Percentiles rank a stretch among this genome's conserved stretches.
phyloP scores from a whole-genome alignment of 176 grass and related monocot genomes.

The Puya raimondii region DNA sequence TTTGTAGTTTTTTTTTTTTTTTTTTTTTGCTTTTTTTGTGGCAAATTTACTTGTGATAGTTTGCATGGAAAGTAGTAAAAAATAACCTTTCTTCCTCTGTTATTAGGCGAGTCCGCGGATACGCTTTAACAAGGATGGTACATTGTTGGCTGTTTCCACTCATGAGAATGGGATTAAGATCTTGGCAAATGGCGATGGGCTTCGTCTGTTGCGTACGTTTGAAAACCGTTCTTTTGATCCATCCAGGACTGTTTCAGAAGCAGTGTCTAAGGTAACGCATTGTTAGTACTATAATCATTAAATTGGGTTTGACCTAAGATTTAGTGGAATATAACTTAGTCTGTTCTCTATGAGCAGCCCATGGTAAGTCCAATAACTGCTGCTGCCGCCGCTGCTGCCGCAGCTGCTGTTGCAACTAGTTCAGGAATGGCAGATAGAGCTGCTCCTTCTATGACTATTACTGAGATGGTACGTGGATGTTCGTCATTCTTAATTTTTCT shows the following conservation, averaged over 20 bases:
- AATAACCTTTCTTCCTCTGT: constrained; percentile 17
- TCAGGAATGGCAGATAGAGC: constrained; percentile 36
- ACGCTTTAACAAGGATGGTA: constrained; percentile 95
- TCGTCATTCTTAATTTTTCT: constrained; percentile 1
- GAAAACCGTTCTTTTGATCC: constrained; percentile 93
- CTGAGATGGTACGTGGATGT: constrained; percentile 55
- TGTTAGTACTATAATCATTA: background rate
- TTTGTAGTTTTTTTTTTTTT: constrained; percentile 6
- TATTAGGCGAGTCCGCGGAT: constrained; percentile 76
- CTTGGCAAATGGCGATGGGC: constrained; percentile 81
- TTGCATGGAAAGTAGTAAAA: constrained; percentile 3
- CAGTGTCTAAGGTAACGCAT: constrained; percentile 59
- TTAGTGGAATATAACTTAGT: background rate
- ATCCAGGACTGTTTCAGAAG: constrained; percentile 65
- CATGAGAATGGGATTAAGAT: constrained; percentile 93
- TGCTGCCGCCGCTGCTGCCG: constrained; percentile 33
- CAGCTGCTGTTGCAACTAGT: constrained; percentile 48
- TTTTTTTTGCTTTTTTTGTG: background rate
- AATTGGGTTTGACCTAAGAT: constrained; percentile 1
- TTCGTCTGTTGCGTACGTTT: constrained; percentile 63
- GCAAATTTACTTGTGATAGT: constrained; percentile 3
- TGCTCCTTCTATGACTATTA: constrained; percentile 47
- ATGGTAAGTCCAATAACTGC: constrained; percentile 73
- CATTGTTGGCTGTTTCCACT: constrained; percentile 80
- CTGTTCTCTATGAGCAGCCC: constrained; percentile 45